Conservation (phyloP, 192 early-diverging fungal genomes). For the Spizellomyces sp. region DNA sequence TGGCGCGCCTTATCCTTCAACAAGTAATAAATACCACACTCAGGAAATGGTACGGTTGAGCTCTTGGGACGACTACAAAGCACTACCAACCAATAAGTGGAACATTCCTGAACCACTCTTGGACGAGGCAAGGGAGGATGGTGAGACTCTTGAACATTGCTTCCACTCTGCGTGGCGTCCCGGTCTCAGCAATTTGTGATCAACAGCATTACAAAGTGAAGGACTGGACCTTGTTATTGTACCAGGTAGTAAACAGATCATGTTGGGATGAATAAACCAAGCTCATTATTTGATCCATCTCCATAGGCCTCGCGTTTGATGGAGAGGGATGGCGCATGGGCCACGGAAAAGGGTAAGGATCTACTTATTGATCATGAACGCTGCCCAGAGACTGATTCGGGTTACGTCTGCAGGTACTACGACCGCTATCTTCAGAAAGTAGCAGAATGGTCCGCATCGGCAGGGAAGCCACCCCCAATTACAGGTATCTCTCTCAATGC, state of each 20-base stretch:
- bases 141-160: constrained; percentile 31
- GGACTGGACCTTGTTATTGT: constrained; percentile 65
- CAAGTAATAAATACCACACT: constrained; percentile 15
- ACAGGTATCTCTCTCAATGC: constrained; percentile 43
- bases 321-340: constrained; percentile 56
- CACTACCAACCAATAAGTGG: constrained; percentile 67
- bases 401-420: constrained; percentile 51
- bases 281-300: constrained; percentile 2
- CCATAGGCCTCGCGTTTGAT: constrained; percentile 61
- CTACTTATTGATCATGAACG: background rate
- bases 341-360: constrained; percentile 62
- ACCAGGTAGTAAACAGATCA: constrained; percentile 40
- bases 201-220: constrained; percentile 50
- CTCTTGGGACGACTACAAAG: constrained; percentile 59
- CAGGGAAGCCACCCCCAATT: constrained; percentile 8
- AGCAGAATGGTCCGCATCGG: constrained; percentile 31
- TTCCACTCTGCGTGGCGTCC: background rate
- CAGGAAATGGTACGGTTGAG: constrained; percentile 73
- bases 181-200: background rate
- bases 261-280: background rate
- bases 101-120: constrained; percentile 65
- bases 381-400: background rate
- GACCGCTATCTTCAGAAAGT: constrained; percentile 55
- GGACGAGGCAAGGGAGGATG: constrained; percentile 55
- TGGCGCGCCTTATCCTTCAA: background rate